phyloP scores from a whole-genome alignment of 176 grass and related monocot genomes.

The Avena atlantica region DNA sequence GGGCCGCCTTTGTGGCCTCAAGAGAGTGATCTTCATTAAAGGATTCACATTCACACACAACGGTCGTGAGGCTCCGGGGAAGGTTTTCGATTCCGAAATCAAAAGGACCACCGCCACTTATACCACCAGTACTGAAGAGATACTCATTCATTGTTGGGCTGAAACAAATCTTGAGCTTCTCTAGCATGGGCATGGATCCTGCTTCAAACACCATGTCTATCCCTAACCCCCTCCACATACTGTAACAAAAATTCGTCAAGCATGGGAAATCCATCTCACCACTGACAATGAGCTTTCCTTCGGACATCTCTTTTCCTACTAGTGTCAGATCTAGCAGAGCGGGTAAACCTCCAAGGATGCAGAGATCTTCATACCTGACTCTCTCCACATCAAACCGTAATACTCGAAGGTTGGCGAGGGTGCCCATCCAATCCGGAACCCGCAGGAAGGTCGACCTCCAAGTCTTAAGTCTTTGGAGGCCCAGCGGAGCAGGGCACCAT shows the following conservation, averaged over 20 bases:
- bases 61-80: neutral
- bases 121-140: neutral
- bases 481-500: neutral
- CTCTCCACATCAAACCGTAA: neutral
- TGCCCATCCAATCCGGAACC: neutral
- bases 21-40: neutral
- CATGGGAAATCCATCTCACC: neutral
- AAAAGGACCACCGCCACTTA: constrained; percentile 1
- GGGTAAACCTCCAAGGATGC: neutral
- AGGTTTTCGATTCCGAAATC: constrained; percentile 19
- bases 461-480: neutral
- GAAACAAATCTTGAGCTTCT: neutral
- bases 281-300: neutral
- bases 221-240: neutral
- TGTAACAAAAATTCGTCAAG: neutral
- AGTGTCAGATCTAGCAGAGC: neutral
- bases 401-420: neutral
- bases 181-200: neutral
- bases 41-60: neutral
- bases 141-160: neutral
- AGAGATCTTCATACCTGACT: neutral
- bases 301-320: neutral
- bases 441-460: neutral
- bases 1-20: neutral
- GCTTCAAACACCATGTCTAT: neutral